Conservation (phyloP, 1,284 basidiomycete genomes). For the Malassezia obtusa region DNA sequence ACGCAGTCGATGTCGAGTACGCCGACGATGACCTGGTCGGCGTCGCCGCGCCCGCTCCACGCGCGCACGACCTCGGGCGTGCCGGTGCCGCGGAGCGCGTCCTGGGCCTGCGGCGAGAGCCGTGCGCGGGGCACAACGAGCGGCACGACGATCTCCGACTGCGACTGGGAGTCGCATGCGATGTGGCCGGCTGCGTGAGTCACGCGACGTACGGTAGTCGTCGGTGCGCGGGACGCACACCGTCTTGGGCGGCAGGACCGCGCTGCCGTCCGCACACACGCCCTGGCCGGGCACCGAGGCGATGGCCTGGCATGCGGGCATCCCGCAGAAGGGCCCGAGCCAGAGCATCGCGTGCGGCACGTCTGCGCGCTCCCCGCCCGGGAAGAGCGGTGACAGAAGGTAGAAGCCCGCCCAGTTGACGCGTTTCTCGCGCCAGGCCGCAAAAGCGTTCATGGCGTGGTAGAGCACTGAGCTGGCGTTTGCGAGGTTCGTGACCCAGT, state of each 20-base stretch:
- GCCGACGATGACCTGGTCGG: conserved; percentile 43
- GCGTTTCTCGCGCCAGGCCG: conserved; percentile 25
- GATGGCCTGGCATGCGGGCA: conserved; percentile 49
- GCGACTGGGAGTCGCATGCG: conserved; percentile 48
- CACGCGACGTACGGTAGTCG: conserved; percentile 26
- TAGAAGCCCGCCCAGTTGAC: conserved; percentile 50
- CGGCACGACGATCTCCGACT: conserved; percentile 49
- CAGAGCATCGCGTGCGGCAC: conserved; percentile 30
- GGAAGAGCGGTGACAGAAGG: conserved; percentile 45
- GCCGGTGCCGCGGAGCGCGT: conserved; percentile 16
- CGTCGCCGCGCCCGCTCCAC: conserved; percentile 36
- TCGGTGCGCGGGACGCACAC: conserved; percentile 47
- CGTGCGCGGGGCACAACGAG: conserved; percentile 29
- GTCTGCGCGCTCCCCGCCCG: conserved; percentile 18
- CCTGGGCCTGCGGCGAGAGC: conserved; percentile 18
- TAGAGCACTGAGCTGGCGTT: conserved; percentile 41
- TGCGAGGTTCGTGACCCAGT: conserved; percentile 43
- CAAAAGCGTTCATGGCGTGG: conserved; percentile 37
- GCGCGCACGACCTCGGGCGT: conserved; percentile 17
- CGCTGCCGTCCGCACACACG: conserved; percentile 48
- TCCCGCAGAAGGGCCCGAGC: conserved; percentile 49
- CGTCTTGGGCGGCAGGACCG: conserved; percentile 33
- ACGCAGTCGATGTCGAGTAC: conserved; percentile 50
- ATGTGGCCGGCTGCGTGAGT: conserved; percentile 46
- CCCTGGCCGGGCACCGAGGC: conserved; percentile 40